Base-by-base conservation (phyloP, 306 rosid genomes). In the Vigna nakashimae region DNA sequence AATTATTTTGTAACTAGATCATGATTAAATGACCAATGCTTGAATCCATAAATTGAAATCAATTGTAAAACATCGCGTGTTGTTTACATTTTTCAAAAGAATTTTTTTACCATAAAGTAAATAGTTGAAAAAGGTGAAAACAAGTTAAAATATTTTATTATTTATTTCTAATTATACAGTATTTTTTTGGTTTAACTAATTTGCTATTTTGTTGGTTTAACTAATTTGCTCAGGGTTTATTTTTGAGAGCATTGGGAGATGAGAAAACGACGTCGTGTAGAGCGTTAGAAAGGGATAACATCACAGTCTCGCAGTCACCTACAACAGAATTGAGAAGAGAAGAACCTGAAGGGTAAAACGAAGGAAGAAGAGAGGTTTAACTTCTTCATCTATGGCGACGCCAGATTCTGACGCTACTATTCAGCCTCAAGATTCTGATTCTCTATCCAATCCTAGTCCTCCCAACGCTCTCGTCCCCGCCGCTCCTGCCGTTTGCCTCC, bases 401-500 rank as follows among this genome's bases (percentile, higher is more conserved):
- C 85, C 80, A 63, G 93, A 89, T 86, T 87, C 90, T 55, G 87
- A 83, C 24, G 69, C 78, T 16, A 69, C 34, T 26, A 0, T 34
- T 42, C 68, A 36, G 65, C 76, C 83, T 12, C 59, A 57, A 4
- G 49, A 72, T 15, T 24, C 90, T 11, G 82, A 78, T 40, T 46
- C 87, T 16, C 45, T 63, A 65, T 76, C 90, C 67, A 79, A 83
- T 71, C 72, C 90, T 38, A 82, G 82, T 69, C 71, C 92, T 70
- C 51, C 96, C 1, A 78, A 81, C 69, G 81, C 94, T 5, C 13
- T 87, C 18, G 82, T 83, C n/a, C 83, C 95, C 2, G 51, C 86
- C 64, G 57, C 87, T 43, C 85, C 97, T 32, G 81, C 90, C 62
- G 94, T 95, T 45, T 92, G 99, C 77, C 89, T 95, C 42, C 40